These are phyloP conservation scores for Chrysoporthe deuterocubensis DNA, from an alignment of 2,329 filamentous ascomycete species.

Conservation along the genomic window DNA sequence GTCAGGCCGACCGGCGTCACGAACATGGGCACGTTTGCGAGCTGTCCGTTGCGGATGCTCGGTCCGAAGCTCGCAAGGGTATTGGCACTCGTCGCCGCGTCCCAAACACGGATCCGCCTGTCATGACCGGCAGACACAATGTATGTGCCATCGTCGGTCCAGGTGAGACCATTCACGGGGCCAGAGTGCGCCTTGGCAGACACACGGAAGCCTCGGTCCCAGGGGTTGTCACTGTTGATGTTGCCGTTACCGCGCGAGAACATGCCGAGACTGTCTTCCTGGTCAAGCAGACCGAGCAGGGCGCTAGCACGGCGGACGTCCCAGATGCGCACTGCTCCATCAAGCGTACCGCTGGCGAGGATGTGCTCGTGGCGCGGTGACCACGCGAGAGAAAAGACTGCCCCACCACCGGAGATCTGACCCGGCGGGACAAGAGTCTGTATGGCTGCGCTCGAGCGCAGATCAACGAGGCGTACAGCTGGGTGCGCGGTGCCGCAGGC, in stretches of 20 bases:
- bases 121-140: constrained; percentile 85
- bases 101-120: constrained; percentile 83
- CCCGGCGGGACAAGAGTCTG: constrained; percentile 72
- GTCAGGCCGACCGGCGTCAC: constrained; percentile 65
- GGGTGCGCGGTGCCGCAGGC: constrained; percentile 89
- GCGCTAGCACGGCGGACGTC: constrained; percentile 81
- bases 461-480: constrained; percentile 80
- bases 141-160: constrained; percentile 79
- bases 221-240: constrained; percentile 36
- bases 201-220: constrained; percentile 45
- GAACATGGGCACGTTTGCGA: constrained; percentile 65
- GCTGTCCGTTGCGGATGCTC: constrained; percentile 72
- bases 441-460: constrained; percentile 78
- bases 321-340: constrained; percentile 84
- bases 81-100: constrained; percentile 79
- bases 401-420: constrained; percentile 50
- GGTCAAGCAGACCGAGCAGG: constrained; percentile 77
- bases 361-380: constrained; percentile 79
- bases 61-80: constrained; percentile 88
- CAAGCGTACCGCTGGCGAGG: constrained; percentile 81
- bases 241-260: constrained; percentile 45
- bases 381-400: constrained; percentile 76
- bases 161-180: constrained; percentile 81
- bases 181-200: constrained; percentile 74
- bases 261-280: constrained; percentile 80